These are phyloP conservation scores for Aspergillus sp. DNA, from an alignment of 2,329 filamentous ascomycete species.

Conservation along the genomic window DNA sequence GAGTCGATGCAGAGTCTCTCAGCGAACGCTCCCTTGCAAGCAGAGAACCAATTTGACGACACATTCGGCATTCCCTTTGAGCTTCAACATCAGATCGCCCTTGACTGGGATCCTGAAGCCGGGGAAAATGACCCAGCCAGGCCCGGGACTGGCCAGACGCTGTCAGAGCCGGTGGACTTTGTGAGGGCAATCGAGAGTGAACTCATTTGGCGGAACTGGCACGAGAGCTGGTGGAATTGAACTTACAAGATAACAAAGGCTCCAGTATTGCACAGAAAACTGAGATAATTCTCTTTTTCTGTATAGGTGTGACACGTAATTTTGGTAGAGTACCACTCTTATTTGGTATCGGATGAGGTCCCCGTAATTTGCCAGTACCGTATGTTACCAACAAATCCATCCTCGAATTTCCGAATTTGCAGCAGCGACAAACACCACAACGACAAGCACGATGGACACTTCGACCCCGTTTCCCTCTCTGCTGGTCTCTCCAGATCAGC, in stretches of 20 bases:
- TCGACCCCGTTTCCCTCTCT: slow-evolving; percentile 9
- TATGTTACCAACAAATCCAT: too few species aligned
- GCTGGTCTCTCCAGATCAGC: slow-evolving; percentile 16
- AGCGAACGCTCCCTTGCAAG: neutral
- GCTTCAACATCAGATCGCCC: neutral
- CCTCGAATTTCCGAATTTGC: neutral
- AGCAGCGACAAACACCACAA: neutral
- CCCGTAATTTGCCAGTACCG: too few species aligned
- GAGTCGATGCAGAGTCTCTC: neutral
- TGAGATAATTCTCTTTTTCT: too few species aligned
- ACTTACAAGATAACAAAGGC: too few species aligned
- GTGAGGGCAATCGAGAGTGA: slow-evolving; percentile 4
- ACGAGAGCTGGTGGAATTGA: slow-evolving; percentile 7
- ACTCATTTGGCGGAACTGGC: slow-evolving; percentile 5
- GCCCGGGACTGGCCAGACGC: neutral
- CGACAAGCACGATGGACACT: neutral
- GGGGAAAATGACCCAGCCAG: neutral
- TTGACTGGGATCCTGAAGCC: neutral
- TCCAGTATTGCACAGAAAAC: too few species aligned
- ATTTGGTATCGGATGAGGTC: too few species aligned
- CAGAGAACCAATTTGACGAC: neutral
- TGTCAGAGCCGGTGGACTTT: slow-evolving; percentile 1
- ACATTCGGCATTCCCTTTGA: slow-evolving; percentile 3
- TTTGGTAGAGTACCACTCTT: too few species aligned
- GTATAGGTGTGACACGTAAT: too few species aligned